Evolutionary conservation across 176 grass and related monocot genomes (phyloP).

Genomic region (Rhipidocladum racemiflorum): DNA sequence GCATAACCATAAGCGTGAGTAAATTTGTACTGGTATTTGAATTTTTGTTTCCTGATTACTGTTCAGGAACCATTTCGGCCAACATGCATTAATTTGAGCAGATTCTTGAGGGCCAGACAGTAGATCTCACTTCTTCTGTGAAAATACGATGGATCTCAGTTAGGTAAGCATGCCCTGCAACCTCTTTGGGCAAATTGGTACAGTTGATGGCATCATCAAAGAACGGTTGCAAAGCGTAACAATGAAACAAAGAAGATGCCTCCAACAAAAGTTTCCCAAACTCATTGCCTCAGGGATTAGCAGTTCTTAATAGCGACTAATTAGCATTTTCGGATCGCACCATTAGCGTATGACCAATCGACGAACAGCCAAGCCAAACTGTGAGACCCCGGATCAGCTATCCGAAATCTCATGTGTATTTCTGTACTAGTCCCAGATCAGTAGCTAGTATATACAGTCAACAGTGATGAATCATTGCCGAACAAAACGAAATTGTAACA

Average conservation of each 20-base stretch:
- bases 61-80: not conserved
- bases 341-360: not conserved
- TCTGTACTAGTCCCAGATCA: too few species aligned
- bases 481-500: too few species aligned
- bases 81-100: not conserved
- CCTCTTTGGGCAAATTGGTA: not conserved
- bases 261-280: constrained; percentile 3
- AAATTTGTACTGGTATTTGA: not conserved
- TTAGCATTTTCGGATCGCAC: not conserved
- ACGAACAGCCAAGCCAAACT: too few species aligned
- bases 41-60: not conserved
- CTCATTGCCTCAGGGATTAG: not conserved
- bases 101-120: not conserved
- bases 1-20: not conserved
- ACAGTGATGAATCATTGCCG: too few species aligned
- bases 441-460: too few species aligned
- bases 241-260: constrained; percentile 17
- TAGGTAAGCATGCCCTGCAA: constrained; percentile 3
- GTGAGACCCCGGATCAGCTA: too few species aligned
- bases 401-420: too few species aligned
- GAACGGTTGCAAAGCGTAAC: not conserved
- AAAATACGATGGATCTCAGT: not conserved
- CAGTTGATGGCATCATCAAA: not conserved
- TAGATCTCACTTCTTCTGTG: not conserved
- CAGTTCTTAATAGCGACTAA: not conserved